Base-by-base conservation (phyloP, 73 alveolate species). In the Strombidium stylifer region DNA sequence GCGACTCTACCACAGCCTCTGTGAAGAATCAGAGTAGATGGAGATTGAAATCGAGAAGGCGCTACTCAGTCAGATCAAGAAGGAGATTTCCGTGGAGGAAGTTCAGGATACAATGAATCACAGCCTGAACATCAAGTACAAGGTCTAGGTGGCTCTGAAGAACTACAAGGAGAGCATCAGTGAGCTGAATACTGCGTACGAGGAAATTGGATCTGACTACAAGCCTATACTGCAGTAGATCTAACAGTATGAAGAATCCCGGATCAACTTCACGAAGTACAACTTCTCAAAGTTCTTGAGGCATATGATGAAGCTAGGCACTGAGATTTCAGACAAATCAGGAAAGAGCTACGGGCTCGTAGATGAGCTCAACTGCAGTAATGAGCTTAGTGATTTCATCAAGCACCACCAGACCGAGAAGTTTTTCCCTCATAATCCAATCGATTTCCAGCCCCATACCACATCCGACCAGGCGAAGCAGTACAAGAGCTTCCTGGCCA, bases 341-440 rank as follows among this genome's bases (percentile, higher is more conserved):
- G 40, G 51, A 31, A 73, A 64, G 16, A 30, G 50, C 24, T 24
- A 39, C 16, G 55, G 50, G 16, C 28, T 73, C 0, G 56, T 74
- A 6, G 30, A 56, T 26, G 64, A 64, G 87, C 50, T 74, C 16
- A 74, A 64, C 30, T 14, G 69, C 12, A 62, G 64, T 8, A 74
- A 80, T n/a, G 87, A 74, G 32, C 58, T 74, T 2, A 54, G 53
- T 23, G 64, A 64, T 6, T 74, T 74, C 47, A 69, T 74, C 37
- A 81, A 74, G 44, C 81, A 74, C 14, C 30, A 74, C 24, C 28
- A 37, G 18, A 57, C 57, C 14, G 19, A 35, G 28, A 10, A 8
- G 14, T 15, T 15, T 18, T 57, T 57, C 24, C n/a, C 10, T 5
- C 1, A 21, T 2, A 64, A 25, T n/a, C n/a, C n/a, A 28, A 31